phyloP scores from a whole-genome alignment of 441 rosid genomes.

The Cnidoscolus chayamansa region DNA sequence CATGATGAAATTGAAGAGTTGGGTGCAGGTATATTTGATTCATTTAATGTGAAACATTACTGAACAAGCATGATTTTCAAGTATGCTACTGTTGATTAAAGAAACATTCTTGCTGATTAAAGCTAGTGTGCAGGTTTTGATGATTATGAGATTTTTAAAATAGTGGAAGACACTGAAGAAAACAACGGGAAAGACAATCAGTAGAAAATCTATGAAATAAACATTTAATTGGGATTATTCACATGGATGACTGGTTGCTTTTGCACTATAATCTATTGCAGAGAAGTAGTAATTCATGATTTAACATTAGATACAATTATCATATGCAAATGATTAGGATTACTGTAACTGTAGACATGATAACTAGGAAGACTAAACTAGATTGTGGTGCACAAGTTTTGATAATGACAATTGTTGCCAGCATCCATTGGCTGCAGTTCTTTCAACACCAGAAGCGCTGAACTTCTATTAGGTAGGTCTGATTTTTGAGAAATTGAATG shows the following conservation, averaged over 20 bases:
- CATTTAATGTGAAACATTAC: slow-evolving; percentile 6
- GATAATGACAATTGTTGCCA: not conserved
- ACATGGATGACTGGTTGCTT: not conserved
- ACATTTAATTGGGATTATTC: not conserved
- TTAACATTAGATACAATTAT: not conserved
- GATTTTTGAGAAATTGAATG: not conserved
- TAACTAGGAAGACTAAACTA: not conserved
- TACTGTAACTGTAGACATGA: not conserved
- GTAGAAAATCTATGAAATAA: slow-evolving; percentile 9
- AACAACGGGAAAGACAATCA: slow-evolving; percentile 36
- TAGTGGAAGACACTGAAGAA: slow-evolving; percentile 37
- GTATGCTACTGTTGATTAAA: not conserved
- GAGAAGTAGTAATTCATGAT: not conserved
- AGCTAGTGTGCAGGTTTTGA: slow-evolving; percentile 55
- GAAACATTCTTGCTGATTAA: slow-evolving; percentile 9
- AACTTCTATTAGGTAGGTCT: not conserved
- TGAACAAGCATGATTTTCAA: slow-evolving; percentile 15
- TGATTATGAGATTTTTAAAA: slow-evolving; percentile 60
- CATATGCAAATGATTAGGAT: slow-evolving; percentile 16
- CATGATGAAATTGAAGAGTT: slow-evolving; percentile 51
- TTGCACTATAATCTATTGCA: not conserved
- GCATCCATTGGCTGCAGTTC: not conserved
- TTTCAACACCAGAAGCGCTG: not conserved
- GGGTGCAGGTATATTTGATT: slow-evolving; percentile 44
- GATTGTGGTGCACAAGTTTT: not conserved